Base-by-base conservation (phyloP, 208 protist genomes). In the Acanthamoeba lenticulata region DNA sequence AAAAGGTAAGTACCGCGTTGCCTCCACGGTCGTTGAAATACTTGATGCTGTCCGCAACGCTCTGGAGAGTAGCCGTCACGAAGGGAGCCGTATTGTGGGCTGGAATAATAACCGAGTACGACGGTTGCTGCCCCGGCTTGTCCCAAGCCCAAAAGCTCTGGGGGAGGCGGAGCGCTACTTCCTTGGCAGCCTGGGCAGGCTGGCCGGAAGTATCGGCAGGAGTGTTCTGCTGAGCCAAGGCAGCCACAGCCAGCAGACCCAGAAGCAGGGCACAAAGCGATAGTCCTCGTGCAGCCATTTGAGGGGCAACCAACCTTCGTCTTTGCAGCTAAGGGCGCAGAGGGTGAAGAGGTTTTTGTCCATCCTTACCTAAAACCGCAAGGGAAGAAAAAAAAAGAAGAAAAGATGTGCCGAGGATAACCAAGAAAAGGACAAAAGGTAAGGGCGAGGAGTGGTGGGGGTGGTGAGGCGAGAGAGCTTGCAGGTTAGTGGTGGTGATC, bases 41-140 rank as follows among this genome's bases (percentile, higher is more conserved):
- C 36, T 21, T 45, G 55, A 91, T 91, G 36, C 85, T 91, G 34
- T 27, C 52, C 21, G 32, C 52, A 9, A 91, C 27, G 55, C 85
- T 91, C 21, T 69, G 55, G 2, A 91, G 85, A 47, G 85, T 45
- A 5, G 32, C 55, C 5, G 55, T 69, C 15, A 91, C 27, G 27
- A 45, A 45, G 47, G 85, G 45, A 24, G 85, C 85, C 11, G 85
- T 91, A 52, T 91, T 91, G 85, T 91, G 85, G 52, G 85, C 47
- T 45, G 85, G 85, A 13, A 91, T 47, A 38, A 91, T 91, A 15
- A 91, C 52, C 4, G 85, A 91, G 55, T 72, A 91, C 2, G 85
- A 91, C 15, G 85, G 77, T 15, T 57, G 13, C 45, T 52, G 4
- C 44, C 77, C 77, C 2, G 77, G 4, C 15, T 38, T 5, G 34